Base-by-base conservation (phyloP, 805 yeast species). In the Saturnispora hagleri region DNA sequence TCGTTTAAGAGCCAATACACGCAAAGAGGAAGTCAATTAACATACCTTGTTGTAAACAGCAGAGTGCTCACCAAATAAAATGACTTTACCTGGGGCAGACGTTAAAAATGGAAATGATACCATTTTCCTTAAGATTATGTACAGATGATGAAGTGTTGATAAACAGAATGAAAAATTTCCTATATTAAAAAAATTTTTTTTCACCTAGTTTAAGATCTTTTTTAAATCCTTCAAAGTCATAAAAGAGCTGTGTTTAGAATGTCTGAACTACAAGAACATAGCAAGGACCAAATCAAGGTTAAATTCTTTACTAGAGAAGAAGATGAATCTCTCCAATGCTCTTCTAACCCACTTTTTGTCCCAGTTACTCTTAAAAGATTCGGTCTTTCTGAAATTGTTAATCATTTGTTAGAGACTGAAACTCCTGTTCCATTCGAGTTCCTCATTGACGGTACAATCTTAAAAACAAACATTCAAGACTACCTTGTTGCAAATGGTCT, bases 41-140 rank as follows among this genome's bases (percentile, higher is more conserved):
- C 74, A 42, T 60, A 74, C 77, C 62, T 81, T 86, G 45, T 86
- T 83, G 64, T 86, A 87, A 0, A 93, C 99, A 2, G 95, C 98
- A 7, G 97, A 86, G 63, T 93, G 99, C 64, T 93, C 99, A 22
- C 99, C 99, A 66, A 90, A 93, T 35, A 93, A 74, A 59, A 93
- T 93, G 44, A 89, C 96, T 63, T 93, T 93, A 4, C 99, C 99
- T 0, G 99, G 99, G 1, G 99, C 93, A 50, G 96, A 86, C 2
- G 89, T 87, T 48, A 80, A 68, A 65, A 90, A 88, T 18, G 89
- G 86, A 42, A 64, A 62, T 17, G 51, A 45, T 2, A 57, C 55
- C 43, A 61, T 49, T 56, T 47, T 52, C 18, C 13, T 41, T 17
- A 18, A 2, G 15, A 28, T 31, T n/a, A 7, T 38, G n/a, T 6